Evolutionary conservation across 2,329 filamentous ascomycete species (phyloP), one percentile per base, ranked within the genome.

Genomic region (Neofusicoccum sp.): DNA sequence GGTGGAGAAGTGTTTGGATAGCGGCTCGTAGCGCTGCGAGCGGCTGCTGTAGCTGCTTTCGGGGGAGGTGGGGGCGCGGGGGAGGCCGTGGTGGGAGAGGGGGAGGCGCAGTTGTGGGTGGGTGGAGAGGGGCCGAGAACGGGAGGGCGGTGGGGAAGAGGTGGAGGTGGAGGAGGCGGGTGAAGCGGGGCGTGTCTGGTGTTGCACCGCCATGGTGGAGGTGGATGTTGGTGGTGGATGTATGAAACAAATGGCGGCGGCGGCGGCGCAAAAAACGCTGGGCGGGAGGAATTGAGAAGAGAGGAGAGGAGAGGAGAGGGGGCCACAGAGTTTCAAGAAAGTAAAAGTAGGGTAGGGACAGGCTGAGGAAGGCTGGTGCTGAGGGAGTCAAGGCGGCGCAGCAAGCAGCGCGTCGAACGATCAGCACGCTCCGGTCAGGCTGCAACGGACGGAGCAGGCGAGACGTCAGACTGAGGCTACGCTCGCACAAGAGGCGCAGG

Each of bases 71-170:
- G 58, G 58, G 28, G 36, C 48, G 20, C 58, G 58, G 2, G 58
- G 58, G 30, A 60, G 58, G 28, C 58, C 58, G 58, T 60, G 58
- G 28, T 60, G 58, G 28, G 58, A 53, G 38, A 60, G 58, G 8
- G 58, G 58, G 28, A 53, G 58, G 47, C 47, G 47, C 11, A 53
- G 47, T 44, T 60, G 58, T 6, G 45, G 58, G 38, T 60, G 58
- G 38, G 58, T 28, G 30, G 43, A 48, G 56, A 31, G 6, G 4
- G 34, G 34, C n/a, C 34, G 34, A 12, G 49, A 38, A 14, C 20
- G 20, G 20, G 20, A 20, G 20, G 20, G 20, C 20, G 20, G 20
- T 20, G 20, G 16, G 6, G 48, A 38, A 5, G 48, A 24, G 48
- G 48, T 20, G 20, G 36, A 38, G 38, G 38, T 40, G 38, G 38